Conservation (phyloP, 176 grass and related monocot genomes). For the Musa acuminata region DNA sequence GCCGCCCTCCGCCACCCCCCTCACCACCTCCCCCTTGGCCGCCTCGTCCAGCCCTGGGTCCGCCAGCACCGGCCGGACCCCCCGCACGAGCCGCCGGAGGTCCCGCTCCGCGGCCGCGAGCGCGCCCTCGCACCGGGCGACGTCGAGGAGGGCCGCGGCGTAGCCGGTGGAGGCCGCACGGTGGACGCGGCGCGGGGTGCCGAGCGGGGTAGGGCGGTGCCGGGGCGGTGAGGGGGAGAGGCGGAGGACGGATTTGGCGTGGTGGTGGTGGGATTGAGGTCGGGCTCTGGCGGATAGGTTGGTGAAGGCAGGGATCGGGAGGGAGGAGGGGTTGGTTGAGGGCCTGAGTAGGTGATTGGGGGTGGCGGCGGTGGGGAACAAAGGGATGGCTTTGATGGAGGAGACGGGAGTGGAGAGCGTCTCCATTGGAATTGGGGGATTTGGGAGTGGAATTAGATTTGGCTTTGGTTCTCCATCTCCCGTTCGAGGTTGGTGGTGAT, state of each 20-base stretch:
- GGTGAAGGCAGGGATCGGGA: not conserved
- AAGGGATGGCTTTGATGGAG: not conserved
- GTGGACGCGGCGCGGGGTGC: constrained; percentile 2
- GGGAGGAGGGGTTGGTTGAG: too few relatives aligned
- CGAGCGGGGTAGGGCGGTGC: too few relatives aligned
- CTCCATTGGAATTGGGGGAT: not conserved
- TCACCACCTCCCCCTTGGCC: constrained; percentile 17
- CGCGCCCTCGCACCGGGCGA: constrained; percentile 14
- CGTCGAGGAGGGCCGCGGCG: constrained; percentile 35
- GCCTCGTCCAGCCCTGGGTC: constrained; percentile 8
- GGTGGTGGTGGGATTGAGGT: not conserved
- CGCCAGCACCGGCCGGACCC: not conserved
- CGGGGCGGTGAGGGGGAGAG: not conserved
- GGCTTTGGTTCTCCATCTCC: too few relatives aligned
- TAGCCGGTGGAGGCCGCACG: constrained; percentile 36
- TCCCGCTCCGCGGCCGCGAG: constrained; percentile 16
- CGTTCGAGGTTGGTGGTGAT: not conserved
- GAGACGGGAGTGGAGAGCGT: not conserved
- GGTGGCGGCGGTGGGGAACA: not conserved
- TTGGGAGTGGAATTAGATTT: too few relatives aligned
- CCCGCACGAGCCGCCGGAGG: constrained; percentile 10
- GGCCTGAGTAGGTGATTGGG: not conserved
- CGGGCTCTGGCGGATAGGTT: not conserved
- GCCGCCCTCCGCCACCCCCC: constrained; percentile 8
- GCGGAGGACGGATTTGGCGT: not conserved